Conservation (phyloP, 192 early-diverging fungal genomes). For the Phycomyces nitens region DNA sequence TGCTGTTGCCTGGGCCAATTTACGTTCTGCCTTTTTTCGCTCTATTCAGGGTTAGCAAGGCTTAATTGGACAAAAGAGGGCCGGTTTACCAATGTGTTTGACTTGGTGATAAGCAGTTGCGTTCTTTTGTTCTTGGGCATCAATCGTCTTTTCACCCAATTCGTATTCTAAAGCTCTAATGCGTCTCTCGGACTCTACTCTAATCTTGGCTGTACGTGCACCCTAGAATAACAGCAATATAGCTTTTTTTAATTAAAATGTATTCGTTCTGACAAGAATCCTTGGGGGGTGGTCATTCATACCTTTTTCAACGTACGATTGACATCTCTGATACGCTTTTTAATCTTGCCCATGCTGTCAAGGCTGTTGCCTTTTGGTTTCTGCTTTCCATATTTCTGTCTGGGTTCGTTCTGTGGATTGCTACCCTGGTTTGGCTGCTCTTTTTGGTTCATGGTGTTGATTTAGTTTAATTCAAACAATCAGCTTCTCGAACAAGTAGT, state of each 20-base stretch:
- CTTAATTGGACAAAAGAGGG: too few species aligned
- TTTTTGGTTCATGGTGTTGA: too few species aligned
- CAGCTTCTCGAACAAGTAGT: too few species aligned
- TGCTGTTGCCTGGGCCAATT: neutral
- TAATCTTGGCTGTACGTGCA: neutral
- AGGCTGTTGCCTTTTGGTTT: neutral
- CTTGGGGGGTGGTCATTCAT: neutral
- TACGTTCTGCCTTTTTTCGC: constrained; percentile 15
- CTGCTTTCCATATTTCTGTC: neutral
- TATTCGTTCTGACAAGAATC: neutral
- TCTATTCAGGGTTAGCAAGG: neutral
- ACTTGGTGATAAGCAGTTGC: constrained; percentile 8
- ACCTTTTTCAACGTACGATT: constrained; percentile 2
- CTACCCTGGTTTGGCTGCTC: neutral
- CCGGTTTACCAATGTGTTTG: constrained; percentile 1
- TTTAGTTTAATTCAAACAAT: too few species aligned
- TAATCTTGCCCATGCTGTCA: constrained; percentile 4
- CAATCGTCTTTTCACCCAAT: constrained; percentile 12
- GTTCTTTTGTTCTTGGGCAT: constrained; percentile 4
- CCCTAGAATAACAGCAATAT: neutral
- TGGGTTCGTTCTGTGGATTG: neutral
- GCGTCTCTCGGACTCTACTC: constrained; percentile 1
- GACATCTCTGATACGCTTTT: constrained; percentile 15
- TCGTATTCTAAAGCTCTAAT: constrained; percentile 13
- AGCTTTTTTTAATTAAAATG: neutral